A percentile compares a stretch with the other conserved stretches of the same genome.
phyloP scores from a whole-genome alignment of 176 grass and related monocot species.

The Oryza officinalis region DNA sequence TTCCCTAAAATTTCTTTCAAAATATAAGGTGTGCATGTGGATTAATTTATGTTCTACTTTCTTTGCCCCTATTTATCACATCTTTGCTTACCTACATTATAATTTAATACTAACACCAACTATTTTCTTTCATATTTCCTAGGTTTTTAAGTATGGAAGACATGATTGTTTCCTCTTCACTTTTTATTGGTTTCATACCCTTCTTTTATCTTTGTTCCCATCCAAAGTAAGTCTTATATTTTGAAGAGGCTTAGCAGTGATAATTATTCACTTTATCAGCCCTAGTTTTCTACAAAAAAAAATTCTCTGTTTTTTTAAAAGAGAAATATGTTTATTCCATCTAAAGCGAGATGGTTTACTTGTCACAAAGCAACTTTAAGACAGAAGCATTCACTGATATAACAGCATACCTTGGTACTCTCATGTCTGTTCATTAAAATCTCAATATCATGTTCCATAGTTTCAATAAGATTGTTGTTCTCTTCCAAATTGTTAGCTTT shows the following conservation, averaged over 20 bases:
- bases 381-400: conserved; percentile 19
- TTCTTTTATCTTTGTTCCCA: not conserved
- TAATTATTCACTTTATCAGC: not conserved
- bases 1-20: not conserved
- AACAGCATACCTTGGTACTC: conserved; percentile 53
- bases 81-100: not conserved
- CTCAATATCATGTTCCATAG: conserved; percentile 62
- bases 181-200: not conserved
- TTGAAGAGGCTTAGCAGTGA: not conserved
- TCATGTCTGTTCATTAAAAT: conserved; percentile 50
- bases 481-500: conserved; percentile 56
- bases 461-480: conserved; percentile 52
- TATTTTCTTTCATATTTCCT: not conserved
- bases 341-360: not conserved
- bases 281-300: not conserved
- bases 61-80: not conserved
- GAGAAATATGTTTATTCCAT: not conserved
- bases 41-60: not conserved
- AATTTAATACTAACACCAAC: not conserved
- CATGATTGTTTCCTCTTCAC: not conserved
- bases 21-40: not conserved
- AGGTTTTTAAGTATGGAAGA: not conserved
- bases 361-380: not conserved
- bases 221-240: not conserved
- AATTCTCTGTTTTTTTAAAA: not conserved